Evolutionary conservation across 164 flowering plant species (phyloP), one percentile per base, ranked within the genome.

Genomic region (Malania oleifera): DNA sequence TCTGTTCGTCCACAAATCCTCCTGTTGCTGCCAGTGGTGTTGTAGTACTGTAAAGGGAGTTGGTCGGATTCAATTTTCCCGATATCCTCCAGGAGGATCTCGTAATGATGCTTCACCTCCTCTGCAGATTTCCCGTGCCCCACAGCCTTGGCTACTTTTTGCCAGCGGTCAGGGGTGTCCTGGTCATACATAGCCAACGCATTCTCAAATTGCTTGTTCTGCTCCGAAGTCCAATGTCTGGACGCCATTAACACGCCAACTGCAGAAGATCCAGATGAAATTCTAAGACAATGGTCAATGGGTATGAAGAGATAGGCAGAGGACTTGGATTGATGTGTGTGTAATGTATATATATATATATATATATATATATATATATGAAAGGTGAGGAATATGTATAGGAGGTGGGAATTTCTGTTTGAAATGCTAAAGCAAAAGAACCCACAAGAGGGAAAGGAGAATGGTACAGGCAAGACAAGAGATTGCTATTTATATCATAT

Each of bases 121-220:
- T 82, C 87, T 0, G 66, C 73, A 1, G 84, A 65, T 66, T 80
- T 82, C 12, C 81, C 81, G 31, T n/a, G n/a, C n/a, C 68, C 82
- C 34, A 82, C 78, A 8, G 69, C 70, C 54, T 60, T 67, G 55
- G 84, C 80, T 17, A 82, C 70, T 10, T 76, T 76, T 2, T 67
- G 69, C 84, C 84, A 82, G 45, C 87, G 77, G 75, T 82, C 84
- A 3, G 84, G 84, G 24, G 84, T 78, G 67, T 78, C 82, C 72
- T 65, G 69, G 62, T 77, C 82, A 40, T 72, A 74, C 43, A 55
- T 14, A 6, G 80, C 87, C 56, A 82, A 68, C 1, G 87, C 87
- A 57, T 63, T 66, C 56, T 82, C 87, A 18, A 82, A 82, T 27
- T 51, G 71, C 64, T 82, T 82, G 80, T 82, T 76, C 49, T 80